Percentiles rank a stretch among this genome's conserved stretches.
Evolutionary conservation across 2,329 filamentous ascomycete species (phyloP).

Genomic region (Xylaria hypoxylon): DNA sequence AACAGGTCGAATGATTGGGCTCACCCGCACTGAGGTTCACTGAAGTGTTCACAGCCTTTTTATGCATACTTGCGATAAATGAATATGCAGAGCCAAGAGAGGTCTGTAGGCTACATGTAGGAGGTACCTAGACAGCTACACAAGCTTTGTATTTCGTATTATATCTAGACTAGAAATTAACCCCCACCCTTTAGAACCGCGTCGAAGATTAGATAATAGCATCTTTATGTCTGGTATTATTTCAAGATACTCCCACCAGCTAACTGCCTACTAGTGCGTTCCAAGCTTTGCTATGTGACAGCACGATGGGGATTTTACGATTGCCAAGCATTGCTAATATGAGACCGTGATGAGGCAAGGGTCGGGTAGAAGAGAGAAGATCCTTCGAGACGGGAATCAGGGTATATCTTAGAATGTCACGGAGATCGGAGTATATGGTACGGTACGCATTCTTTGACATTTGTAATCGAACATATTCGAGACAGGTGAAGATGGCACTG

Average conservation of each 20-base stretch:
- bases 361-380: too few relatives aligned
- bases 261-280: neutral
- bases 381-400: too few relatives aligned
- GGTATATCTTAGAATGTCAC: too few relatives aligned
- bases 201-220: neutral
- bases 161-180: too few relatives aligned
- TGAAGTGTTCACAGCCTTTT: neutral
- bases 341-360: too few relatives aligned
- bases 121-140: too few relatives aligned
- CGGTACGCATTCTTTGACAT: neutral
- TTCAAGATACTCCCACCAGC: neutral
- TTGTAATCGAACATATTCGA: neutral
- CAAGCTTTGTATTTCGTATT: too few relatives aligned
- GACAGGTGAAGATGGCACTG: neutral
- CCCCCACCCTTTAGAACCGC: neutral
- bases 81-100: neutral
- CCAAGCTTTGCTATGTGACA: neutral
- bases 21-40: too few relatives aligned
- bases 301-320: too few relatives aligned
- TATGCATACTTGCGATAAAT: neutral
- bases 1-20: neutral
- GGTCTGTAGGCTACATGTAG: too few relatives aligned
- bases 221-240: neutral
- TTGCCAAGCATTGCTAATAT: too few relatives aligned
- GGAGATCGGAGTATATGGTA: too few relatives aligned